Evolutionary conservation across 2,329 filamentous ascomycete genomes (phyloP).

Genomic region (Pseudopyricularia cyperi): DNA sequence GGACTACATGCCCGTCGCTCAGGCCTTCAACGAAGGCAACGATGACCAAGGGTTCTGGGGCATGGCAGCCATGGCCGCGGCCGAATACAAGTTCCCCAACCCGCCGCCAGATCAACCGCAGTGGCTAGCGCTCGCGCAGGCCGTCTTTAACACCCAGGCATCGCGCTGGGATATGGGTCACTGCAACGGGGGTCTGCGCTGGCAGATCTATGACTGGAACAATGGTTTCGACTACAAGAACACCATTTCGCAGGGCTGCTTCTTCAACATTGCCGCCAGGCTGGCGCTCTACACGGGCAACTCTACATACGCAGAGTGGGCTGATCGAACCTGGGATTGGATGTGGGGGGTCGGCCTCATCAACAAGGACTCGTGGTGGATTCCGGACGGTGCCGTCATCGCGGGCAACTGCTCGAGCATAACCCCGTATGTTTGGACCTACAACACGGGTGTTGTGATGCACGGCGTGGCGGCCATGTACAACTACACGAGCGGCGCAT

Average conservation of each 20-base stretch:
- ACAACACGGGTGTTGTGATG: conserved; percentile 55
- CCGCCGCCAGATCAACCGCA: conserved; percentile 42
- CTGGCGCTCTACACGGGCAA: conserved; percentile 64
- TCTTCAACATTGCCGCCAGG: conserved; percentile 42
- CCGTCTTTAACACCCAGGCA: conserved; percentile 70
- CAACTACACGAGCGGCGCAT: conserved; percentile 37
- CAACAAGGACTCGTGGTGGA: conserved; percentile 36
- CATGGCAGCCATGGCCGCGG: conserved; percentile 55
- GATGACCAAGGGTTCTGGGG: conserved; percentile 69
- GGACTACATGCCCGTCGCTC: conserved; percentile 62
- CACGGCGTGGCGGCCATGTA: conserved; percentile 57
- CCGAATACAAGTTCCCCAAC: conserved; percentile 54
- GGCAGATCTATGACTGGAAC: conserved; percentile 80
- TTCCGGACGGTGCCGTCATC: conserved; percentile 51
- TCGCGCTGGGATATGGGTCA: conserved; percentile 55
- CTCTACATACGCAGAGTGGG: conserved; percentile 65
- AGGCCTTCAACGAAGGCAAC: conserved; percentile 40
- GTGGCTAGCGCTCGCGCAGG: conserved; percentile 63
- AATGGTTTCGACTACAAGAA: conserved; percentile 63
- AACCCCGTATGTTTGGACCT: conserved; percentile 53
- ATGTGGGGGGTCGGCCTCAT: conserved; percentile 44
- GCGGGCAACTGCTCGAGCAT: conserved; percentile 42
- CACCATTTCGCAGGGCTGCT: conserved; percentile 34
- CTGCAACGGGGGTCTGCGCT: conserved; percentile 66
- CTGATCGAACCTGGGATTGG: conserved; percentile 61